Percentiles rank a stretch among this genome's conserved stretches.
These are phyloP conservation scores for Globisporangium emineosum DNA, from an alignment of 352 stramenopile genomes.

Conservation along the genomic window DNA sequence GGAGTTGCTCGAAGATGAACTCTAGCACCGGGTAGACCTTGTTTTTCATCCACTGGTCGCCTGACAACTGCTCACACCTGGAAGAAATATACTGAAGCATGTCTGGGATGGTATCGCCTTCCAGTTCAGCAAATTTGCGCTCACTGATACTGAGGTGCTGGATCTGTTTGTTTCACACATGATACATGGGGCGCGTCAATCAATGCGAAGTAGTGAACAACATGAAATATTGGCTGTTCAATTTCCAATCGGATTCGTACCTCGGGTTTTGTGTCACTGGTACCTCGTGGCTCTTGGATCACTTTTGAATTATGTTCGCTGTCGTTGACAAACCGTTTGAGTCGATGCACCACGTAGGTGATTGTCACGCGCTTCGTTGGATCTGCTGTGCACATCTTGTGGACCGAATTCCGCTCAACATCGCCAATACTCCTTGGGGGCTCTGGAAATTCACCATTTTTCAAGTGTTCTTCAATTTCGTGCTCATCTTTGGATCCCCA, in stretches of 20 bases:
- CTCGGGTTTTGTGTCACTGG: background rate
- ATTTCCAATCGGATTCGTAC: background rate
- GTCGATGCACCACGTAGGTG: background rate
- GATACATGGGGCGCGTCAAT: background rate
- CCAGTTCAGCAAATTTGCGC: background rate
- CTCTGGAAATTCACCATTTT: constrained; percentile 8
- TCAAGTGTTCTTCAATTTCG: too few species aligned
- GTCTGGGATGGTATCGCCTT: background rate
- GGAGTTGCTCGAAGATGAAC: background rate
- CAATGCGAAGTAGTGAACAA: too few species aligned
- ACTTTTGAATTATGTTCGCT: background rate
- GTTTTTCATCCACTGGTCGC: background rate
- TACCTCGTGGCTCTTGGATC: background rate
- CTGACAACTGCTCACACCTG: background rate
- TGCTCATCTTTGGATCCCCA: background rate
- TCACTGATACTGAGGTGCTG: background rate
- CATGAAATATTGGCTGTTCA: too few species aligned
- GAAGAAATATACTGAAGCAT: background rate
- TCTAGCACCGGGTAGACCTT: background rate
- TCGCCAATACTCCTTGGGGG: too few species aligned
- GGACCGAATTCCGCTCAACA: background rate
- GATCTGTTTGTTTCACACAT: background rate
- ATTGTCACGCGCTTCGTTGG: background rate
- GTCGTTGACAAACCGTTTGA: background rate
- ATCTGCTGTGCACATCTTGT: background rate